These are phyloP conservation scores for Podospora bellae-mahoneyi DNA, from an alignment of 495 filamentous ascomycete species.

Conservation along the genomic window DNA sequence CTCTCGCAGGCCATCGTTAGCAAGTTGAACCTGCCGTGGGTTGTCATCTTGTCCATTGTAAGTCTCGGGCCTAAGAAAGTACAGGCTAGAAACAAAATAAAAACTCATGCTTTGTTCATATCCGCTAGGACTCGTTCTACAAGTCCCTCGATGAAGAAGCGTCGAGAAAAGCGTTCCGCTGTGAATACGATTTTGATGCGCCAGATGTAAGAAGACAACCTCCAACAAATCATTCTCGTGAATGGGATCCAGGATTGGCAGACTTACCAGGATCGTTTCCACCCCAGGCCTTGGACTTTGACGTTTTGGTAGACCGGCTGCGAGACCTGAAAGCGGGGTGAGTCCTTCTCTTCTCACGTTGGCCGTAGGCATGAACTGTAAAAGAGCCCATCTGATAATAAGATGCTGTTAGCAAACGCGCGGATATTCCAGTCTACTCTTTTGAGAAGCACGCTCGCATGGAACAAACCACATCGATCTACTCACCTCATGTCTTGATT, in stretches of 20 bases:
- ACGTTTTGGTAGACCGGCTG: constrained; percentile 75
- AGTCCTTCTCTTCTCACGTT: constrained; percentile 19
- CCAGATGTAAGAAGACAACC: constrained; percentile 53
- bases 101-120: not conserved
- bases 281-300: constrained; percentile 80
- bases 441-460: constrained; percentile 87
- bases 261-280: constrained; percentile 20
- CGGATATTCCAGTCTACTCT: constrained; percentile 91
- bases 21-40: constrained; percentile 90
- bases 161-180: constrained; percentile 71
- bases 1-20: constrained; percentile 87
- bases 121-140: constrained; percentile 85
- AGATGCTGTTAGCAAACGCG: constrained; percentile 64
- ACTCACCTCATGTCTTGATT: constrained; percentile 93
- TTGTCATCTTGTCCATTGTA: constrained; percentile 95
- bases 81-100: not conserved
- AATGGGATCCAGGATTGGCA: not conserved
- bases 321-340: constrained; percentile 89
- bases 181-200: constrained; percentile 94
- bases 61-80: constrained; percentile 16
- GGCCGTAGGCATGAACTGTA: constrained; percentile 1
- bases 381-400: constrained; percentile 9
- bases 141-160: constrained; percentile 74
- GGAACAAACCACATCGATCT: constrained; percentile 76
- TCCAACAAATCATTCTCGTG: not conserved